Evolutionary conservation across 257 asterid species (phyloP).

Genomic region (Gynochthodes officinalis): DNA sequence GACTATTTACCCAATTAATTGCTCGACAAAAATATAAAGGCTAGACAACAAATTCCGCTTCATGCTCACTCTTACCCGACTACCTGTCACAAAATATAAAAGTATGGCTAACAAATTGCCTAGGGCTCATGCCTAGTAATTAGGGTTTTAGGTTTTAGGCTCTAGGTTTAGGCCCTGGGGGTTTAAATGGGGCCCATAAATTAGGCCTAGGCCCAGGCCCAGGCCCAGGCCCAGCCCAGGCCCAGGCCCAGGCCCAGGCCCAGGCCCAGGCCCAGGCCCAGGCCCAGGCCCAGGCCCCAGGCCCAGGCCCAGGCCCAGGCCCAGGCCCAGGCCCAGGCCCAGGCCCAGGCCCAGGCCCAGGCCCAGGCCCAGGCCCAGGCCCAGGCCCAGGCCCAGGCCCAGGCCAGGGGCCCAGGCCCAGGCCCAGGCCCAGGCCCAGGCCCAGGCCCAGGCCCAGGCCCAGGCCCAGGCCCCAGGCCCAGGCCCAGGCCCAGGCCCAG

Average conservation of each 20-base stretch:
- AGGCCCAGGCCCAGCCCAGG: conserved; percentile 12
- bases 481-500: conserved; percentile 1
- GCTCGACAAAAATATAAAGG: too few relatives aligned
- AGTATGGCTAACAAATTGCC: too few relatives aligned
- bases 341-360: background rate
- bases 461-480: background rate
- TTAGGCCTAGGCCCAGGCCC: conserved; percentile 13
- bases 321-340: conserved; percentile 4
- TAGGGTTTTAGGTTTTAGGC: too few relatives aligned
- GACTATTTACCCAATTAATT: too few relatives aligned
- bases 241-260: background rate
- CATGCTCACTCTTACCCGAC: too few relatives aligned
- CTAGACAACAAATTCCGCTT: too few relatives aligned
- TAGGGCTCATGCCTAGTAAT: too few relatives aligned
- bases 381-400: conserved; percentile 1
- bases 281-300: background rate
- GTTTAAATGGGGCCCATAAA: too few relatives aligned
- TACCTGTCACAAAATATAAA: too few relatives aligned
- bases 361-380: background rate
- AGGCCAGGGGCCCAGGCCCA: conserved; percentile 1
- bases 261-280: background rate
- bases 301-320: conserved; percentile 5
- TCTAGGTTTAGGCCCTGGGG: too few relatives aligned
- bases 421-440: conserved; percentile 5
- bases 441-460: conserved; percentile 4